A percentile compares a stretch with the other conserved stretches of the same genome.
These are phyloP conservation scores for Dendrobium officinale DNA, from an alignment of 106 monocot genomes.

Conservation along the genomic window DNA sequence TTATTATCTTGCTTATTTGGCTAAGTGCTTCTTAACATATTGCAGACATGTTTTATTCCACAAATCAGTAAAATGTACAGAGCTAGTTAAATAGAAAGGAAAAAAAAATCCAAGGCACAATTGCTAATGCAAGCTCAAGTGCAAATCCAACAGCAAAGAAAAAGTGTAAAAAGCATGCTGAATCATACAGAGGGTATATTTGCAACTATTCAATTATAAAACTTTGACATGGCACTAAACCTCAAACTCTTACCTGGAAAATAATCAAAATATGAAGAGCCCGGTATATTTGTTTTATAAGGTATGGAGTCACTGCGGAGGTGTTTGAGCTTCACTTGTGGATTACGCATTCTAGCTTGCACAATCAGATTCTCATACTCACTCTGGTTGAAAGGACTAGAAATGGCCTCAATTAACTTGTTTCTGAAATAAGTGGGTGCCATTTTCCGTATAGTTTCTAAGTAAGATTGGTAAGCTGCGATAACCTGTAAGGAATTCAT, in stretches of 20 bases:
- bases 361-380: conserved; percentile 6
- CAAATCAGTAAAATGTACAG: too few relatives aligned
- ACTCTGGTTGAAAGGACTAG: conserved; percentile 4
- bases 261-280: conserved; percentile 8
- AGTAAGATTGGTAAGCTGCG: neutral
- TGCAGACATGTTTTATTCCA: too few relatives aligned
- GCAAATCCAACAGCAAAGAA: too few relatives aligned
- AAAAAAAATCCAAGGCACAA: too few relatives aligned
- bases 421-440: neutral
- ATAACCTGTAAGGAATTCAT: neutral
- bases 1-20: too few relatives aligned
- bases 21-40: too few relatives aligned
- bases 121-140: too few relatives aligned
- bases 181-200: too few relatives aligned
- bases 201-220: too few relatives aligned
- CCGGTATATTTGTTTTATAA: neutral
- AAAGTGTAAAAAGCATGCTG: too few relatives aligned
- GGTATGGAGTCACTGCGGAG: neutral
- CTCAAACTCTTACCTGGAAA: neutral
- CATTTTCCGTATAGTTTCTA: neutral
- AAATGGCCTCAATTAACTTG: neutral
- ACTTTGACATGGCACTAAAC: too few relatives aligned
- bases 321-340: neutral
- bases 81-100: too few relatives aligned
- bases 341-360: neutral